A percentile compares a stretch with the other conserved stretches of the same genome.
These are phyloP conservation scores for Penicillium sp. DNA, from an alignment of 2,329 filamentous ascomycete species.

Conservation along the genomic window DNA sequence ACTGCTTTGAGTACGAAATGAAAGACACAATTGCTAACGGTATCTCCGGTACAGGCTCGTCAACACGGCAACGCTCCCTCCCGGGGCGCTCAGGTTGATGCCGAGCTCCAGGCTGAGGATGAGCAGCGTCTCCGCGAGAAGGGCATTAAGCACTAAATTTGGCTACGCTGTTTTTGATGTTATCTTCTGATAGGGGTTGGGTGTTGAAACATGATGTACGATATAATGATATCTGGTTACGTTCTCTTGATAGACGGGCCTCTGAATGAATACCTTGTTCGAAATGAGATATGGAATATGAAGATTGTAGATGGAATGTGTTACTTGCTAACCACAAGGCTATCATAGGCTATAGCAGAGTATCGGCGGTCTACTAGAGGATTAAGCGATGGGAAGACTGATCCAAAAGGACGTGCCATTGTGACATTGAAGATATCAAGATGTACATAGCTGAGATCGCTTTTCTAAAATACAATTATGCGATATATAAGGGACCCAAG, in stretches of 20 bases:
- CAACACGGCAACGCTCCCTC: slow-evolving; percentile 48
- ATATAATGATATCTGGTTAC: slow-evolving; percentile 37
- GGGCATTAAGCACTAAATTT: slow-evolving; percentile 35
- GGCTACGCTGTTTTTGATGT: slow-evolving; percentile 4
- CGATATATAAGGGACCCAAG: not conserved
- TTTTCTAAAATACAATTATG: not conserved
- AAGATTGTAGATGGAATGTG: not conserved
- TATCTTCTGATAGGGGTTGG: slow-evolving; percentile 52
- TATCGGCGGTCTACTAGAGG: not conserved
- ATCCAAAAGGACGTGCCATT: not conserved
- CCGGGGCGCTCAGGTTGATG: slow-evolving; percentile 47
- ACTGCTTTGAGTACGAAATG: not conserved
- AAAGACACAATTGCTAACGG: slow-evolving; percentile 9
- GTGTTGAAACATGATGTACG: slow-evolving; percentile 69
- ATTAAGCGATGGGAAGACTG: not conserved
- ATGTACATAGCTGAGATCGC: not conserved
- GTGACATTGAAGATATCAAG: not conserved
- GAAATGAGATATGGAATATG: not conserved
- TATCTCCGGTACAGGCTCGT: slow-evolving; percentile 32
- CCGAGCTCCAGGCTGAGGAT: slow-evolving; percentile 44
- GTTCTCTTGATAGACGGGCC: slow-evolving; percentile 9
- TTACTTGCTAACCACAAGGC: not conserved
- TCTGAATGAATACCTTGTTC: slow-evolving; percentile 4
- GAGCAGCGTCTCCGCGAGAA: slow-evolving; percentile 45
- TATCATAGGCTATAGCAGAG: too few species aligned